Conservation (phyloP, 306 rosid genomes). For the Dryas drummondii region DNA sequence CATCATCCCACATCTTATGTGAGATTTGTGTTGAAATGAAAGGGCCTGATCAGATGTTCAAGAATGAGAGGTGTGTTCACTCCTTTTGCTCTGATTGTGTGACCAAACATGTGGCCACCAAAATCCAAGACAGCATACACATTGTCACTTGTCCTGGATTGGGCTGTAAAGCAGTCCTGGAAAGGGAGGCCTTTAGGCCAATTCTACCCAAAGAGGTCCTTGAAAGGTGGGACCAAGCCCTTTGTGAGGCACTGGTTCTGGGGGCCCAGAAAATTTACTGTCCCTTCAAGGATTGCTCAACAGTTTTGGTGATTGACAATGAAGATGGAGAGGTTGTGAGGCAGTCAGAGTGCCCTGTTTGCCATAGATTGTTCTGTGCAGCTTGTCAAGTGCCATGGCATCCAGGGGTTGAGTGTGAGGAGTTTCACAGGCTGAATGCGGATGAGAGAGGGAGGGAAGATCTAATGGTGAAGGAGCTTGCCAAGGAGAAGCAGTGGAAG, state of each 20-base stretch:
- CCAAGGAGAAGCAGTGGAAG: conserved; percentile 40
- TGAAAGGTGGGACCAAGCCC: conserved; percentile 41
- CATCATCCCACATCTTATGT: conserved; percentile 28
- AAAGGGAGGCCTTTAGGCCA: conserved; percentile 31
- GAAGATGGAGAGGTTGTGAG: conserved; percentile 15
- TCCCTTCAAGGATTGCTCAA: conserved; percentile 54
- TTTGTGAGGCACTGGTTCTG: conserved; percentile 30
- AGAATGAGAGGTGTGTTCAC: conserved; percentile 33
- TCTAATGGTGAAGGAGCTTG: conserved; percentile 42
- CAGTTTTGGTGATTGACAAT: conserved; percentile 24
- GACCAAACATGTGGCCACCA: conserved; percentile 40
- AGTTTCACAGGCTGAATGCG: conserved; percentile 32
- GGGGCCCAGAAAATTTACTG: conserved; percentile 34
- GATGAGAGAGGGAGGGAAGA: conserved; percentile 43
- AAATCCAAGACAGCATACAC: conserved; percentile 33
- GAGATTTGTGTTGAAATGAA: conserved; percentile 49
- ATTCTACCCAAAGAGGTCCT: conserved; percentile 38
- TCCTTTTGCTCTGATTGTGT: conserved; percentile 54
- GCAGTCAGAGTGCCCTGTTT: conserved; percentile 50
- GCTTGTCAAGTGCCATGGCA: conserved; percentile 59
- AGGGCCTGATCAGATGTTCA: conserved; percentile 31
- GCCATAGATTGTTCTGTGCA: conserved; percentile 64
- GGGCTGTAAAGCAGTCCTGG: conserved; percentile 32
- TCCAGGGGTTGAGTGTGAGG: conserved; percentile 41
- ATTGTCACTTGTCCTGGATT: conserved; percentile 40